Conservation (phyloP, 768 basidiomycete species). For the Hygrocybe coccinea region DNA sequence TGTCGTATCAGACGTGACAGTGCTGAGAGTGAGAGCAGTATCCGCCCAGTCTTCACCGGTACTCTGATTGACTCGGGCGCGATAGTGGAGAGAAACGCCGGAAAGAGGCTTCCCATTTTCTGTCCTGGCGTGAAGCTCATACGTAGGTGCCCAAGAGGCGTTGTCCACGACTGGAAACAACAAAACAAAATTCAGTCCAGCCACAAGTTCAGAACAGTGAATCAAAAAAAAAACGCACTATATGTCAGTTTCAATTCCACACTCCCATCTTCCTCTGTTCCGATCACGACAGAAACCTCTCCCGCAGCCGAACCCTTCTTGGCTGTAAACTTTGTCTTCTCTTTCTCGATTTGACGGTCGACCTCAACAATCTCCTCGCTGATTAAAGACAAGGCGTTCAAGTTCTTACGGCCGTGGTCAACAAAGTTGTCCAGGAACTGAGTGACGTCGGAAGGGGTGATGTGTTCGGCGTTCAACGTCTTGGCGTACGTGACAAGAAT, state of each 20-base stretch:
- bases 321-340: conserved; percentile 26
- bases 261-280: conserved; percentile 31
- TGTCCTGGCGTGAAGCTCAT: conserved; percentile 54
- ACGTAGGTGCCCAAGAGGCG: conserved; percentile 49
- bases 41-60: conserved; percentile 61
- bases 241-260: conserved; percentile 51
- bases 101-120: conserved; percentile 41
- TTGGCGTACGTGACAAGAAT: conserved; percentile 43
- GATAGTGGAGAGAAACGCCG: conserved; percentile 48
- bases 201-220: not conserved
- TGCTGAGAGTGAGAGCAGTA: conserved; percentile 48
- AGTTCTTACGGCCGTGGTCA: conserved; percentile 32
- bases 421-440: conserved; percentile 41
- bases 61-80: conserved; percentile 47
- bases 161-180: conserved; percentile 42
- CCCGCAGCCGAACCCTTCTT: conserved; percentile 35
- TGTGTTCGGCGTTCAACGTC: conserved; percentile 40
- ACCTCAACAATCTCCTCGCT: conserved; percentile 40
- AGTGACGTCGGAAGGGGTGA: conserved; percentile 34
- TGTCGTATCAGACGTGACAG: conserved; percentile 36
- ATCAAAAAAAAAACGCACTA: conserved; percentile 30
- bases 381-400: conserved; percentile 31
- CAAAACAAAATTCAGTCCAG: not conserved
- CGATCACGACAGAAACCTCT: conserved; percentile 41
- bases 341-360: conserved; percentile 35